Base-by-base conservation (phyloP, 2,329 filamentous ascomycete species). In the Sodiomyces alkalinus region DNA sequence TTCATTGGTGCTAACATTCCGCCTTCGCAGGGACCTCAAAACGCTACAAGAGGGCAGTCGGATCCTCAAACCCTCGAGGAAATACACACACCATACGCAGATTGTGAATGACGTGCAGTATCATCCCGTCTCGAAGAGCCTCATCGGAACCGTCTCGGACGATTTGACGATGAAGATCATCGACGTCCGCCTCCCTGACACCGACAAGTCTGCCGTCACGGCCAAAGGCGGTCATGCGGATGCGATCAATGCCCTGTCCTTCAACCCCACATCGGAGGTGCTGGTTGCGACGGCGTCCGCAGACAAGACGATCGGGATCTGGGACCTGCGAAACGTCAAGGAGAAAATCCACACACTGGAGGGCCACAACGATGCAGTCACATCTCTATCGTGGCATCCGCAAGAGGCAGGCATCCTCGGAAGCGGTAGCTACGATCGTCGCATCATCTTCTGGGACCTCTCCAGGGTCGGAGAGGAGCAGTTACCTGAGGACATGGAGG, bases 41-140 rank as follows among this genome's bases (percentile, higher is more conserved):
- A 74, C 74, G 31, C 76, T 85, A 39, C 70, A 74, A 31, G 71
- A 71, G 40, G 68, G 68, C 34, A 76, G 74, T 51, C 80, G 71
- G 45, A 68, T 65, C 17, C 60, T 96, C 28, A 71, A 72, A 42
- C 76, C 85, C 9, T 61, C 66, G 5, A 70, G 77, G 26, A 78
- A 71, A 21, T 96, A 90, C 55, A 87, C 74, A 1, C 81, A 94
- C 40, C 92, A 98, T 52, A 75, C 68, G 13, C 76, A 87, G 16
- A 80, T 90, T 30, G 90, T 98, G 48, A 98, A 98, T 51, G 90
- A 98, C 46, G 86, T 98, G 18, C 85, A 96, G 55, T 83, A 92
- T 48, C 87, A 96, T 43, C 86, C 87, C 7, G 69, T 85, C 23
- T 81, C 87, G 38, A 76, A 74, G 43, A 74, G 76, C 41, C 75